Percentiles rank a stretch among this genome's conserved stretches.
Evolutionary conservation across 2,329 filamentous ascomycete genomes (phyloP).

Genomic region (Cucurbitaria berberidis): DNA sequence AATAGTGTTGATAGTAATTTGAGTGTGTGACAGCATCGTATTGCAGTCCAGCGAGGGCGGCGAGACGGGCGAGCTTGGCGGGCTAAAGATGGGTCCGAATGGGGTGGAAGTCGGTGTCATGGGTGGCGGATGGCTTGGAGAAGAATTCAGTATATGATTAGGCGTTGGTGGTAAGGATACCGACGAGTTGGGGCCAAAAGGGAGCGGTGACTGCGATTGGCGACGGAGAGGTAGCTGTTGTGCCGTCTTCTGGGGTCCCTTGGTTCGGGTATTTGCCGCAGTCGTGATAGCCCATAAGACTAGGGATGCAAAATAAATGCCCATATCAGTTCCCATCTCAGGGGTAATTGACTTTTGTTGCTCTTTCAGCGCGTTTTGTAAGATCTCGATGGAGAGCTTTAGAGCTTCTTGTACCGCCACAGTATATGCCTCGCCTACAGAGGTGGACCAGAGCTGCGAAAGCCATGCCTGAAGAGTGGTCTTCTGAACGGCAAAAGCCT

Average conservation of each 20-base stretch:
- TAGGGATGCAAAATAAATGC: slow-evolving; percentile 44
- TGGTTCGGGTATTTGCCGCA: slow-evolving; percentile 28
- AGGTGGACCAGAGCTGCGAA: slow-evolving; percentile 32
- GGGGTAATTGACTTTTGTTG: slow-evolving; percentile 21
- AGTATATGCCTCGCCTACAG: slow-evolving; percentile 7
- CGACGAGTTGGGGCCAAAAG: slow-evolving; percentile 10
- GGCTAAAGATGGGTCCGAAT: slow-evolving; percentile 12
- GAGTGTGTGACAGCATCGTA: slow-evolving; percentile 16
- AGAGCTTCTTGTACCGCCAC: slow-evolving; percentile 34
- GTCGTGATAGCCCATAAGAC: slow-evolving; percentile 46
- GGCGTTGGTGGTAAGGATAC: slow-evolving; percentile 7
- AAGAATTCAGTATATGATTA: neutral
- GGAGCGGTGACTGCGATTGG: slow-evolving; percentile 14
- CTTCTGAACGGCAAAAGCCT: slow-evolving; percentile 43
- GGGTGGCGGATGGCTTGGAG: slow-evolving; percentile 1
- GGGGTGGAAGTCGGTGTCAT: slow-evolving; percentile 4
- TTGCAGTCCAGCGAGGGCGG: slow-evolving; percentile 12
- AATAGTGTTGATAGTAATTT: slow-evolving; percentile 30
- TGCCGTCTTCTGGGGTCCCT: slow-evolving; percentile 9
- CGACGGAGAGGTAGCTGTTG: slow-evolving; percentile 16
- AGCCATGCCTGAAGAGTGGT: slow-evolving; percentile 47
- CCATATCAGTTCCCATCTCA: slow-evolving; percentile 42
- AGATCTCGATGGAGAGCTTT: slow-evolving; percentile 31
- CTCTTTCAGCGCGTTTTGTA: slow-evolving; percentile 31
- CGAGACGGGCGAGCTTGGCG: slow-evolving; percentile 21